These are phyloP conservation scores for Chytridium lagenaria DNA, from an alignment of 371 early-diverging fungal genomes.

Conservation along the genomic window DNA sequence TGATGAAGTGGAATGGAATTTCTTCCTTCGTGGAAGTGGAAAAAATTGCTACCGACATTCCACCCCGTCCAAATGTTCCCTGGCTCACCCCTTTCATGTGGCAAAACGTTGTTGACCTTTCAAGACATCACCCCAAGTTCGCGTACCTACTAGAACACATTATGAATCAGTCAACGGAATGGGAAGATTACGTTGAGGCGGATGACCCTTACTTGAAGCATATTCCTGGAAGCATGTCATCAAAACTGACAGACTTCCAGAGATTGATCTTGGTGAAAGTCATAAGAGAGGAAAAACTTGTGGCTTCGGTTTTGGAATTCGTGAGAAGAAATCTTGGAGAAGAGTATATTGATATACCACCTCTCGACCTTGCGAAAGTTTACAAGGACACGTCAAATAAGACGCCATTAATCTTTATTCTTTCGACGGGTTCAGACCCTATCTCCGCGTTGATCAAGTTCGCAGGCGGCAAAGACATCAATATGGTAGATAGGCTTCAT, in stretches of 20 bases:
- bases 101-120: conserved; percentile 47
- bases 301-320: conserved; percentile 45
- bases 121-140: conserved; percentile 41
- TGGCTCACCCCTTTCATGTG: conserved; percentile 53
- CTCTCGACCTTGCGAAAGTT: conserved; percentile 50
- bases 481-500: conserved; percentile 49
- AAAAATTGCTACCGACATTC: conserved; percentile 36
- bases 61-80: conserved; percentile 36
- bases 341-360: conserved; percentile 53
- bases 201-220: conserved; percentile 44
- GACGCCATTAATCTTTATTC: conserved; percentile 54
- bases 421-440: conserved; percentile 58
- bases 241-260: conserved; percentile 46
- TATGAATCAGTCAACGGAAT: conserved; percentile 41
- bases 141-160: conserved; percentile 48
- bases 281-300: conserved; percentile 55
- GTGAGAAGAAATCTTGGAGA: conserved; percentile 49
- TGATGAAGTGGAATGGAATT: conserved; percentile 51
- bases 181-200: conserved; percentile 50
- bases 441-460: conserved; percentile 51
- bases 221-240: conserved; percentile 42
- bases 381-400: conserved; percentile 49
- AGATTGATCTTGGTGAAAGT: conserved; percentile 53
- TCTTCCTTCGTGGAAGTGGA: conserved; percentile 51
- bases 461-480: conserved; percentile 49